Conservation (phyloP, 495 filamentous ascomycete species). For the Cryomyces minteri region DNA sequence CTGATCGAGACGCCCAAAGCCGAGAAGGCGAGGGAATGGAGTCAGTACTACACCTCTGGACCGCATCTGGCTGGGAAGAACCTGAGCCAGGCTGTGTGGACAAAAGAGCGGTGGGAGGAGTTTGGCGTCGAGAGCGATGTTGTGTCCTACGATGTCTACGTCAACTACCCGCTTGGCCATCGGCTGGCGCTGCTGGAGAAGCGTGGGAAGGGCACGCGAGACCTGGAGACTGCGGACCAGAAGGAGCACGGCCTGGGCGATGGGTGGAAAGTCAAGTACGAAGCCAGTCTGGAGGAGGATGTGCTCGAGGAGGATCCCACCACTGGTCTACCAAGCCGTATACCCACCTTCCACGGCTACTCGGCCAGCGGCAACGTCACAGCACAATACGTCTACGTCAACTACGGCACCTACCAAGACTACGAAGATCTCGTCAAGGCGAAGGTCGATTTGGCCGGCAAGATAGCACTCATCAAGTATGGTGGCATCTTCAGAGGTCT, state of each 20-base stretch:
- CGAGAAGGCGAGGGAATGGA: constrained; percentile 60
- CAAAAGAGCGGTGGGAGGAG: constrained; percentile 63
- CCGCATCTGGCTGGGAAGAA: constrained; percentile 85
- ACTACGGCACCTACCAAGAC: constrained; percentile 73
- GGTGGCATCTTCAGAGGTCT: constrained; percentile 74
- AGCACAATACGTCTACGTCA: constrained; percentile 64
- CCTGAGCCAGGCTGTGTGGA: constrained; percentile 72
- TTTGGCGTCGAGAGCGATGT: constrained; percentile 61
- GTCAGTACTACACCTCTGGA: constrained; percentile 75
- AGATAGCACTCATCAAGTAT: constrained; percentile 78
- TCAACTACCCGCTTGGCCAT: constrained; percentile 77
- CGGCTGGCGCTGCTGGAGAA: constrained; percentile 59
- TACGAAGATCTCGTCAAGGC: constrained; percentile 67
- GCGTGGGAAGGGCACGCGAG: constrained; percentile 6
- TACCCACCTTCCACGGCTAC: constrained; percentile 94
- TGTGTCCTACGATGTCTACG: constrained; percentile 69
- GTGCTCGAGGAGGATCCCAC: constrained; percentile 72
- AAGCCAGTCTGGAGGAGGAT: constrained; percentile 72
- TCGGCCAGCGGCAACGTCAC: constrained; percentile 84
- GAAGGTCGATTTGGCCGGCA: constrained; percentile 59
- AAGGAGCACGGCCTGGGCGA: constrained; percentile 1
- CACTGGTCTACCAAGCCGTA: constrained; percentile 45
- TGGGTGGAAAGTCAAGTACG: constrained; percentile 47
- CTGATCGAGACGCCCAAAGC: constrained; percentile 53
- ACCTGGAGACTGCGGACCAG: constrained; percentile 1